Percentiles rank a stretch among this genome's conserved stretches.
phyloP scores from a whole-genome alignment of 768 basidiomycete species.

The Mycena amicta region DNA sequence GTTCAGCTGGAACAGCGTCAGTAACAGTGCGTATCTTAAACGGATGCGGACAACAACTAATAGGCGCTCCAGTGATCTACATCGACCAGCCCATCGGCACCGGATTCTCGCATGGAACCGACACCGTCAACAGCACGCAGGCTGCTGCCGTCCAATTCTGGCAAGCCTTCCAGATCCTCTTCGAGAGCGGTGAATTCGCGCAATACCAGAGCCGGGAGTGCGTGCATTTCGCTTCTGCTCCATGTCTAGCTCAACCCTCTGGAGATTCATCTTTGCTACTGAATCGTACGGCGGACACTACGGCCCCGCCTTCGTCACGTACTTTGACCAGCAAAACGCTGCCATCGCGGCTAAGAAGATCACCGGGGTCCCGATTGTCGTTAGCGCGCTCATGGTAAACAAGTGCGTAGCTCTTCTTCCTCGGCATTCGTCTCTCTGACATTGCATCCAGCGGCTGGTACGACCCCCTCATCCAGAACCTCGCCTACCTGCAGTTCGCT shows the following conservation, averaged over 20 bases:
- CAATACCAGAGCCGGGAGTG: slow-evolving; percentile 58
- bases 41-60: too few species aligned
- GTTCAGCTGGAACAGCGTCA: slow-evolving; percentile 70
- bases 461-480: slow-evolving; percentile 64
- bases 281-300: slow-evolving; percentile 75
- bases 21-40: slow-evolving; percentile 67
- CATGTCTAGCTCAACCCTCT: background rate
- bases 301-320: slow-evolving; percentile 64
- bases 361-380: slow-evolving; percentile 51
- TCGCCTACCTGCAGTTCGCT: slow-evolving; percentile 63
- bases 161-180: slow-evolving; percentile 64
- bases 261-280: slow-evolving; percentile 63
- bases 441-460: slow-evolving; percentile 55
- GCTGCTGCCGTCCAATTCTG: slow-evolving; percentile 61
- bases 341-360: slow-evolving; percentile 47
- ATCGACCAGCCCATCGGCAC: slow-evolving; percentile 72
- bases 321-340: slow-evolving; percentile 63
- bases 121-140: slow-evolving; percentile 59
- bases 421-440: background rate
- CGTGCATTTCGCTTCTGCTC: slow-evolving; percentile 17
- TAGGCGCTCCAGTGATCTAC: slow-evolving; percentile 71
- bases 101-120: slow-evolving; percentile 62
- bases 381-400: slow-evolving; percentile 67
- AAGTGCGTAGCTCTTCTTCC: slow-evolving; percentile 39
- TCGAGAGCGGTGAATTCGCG: slow-evolving; percentile 56